Base-by-base conservation (phyloP, 441 rosid species). In the Breynia disticha region DNA sequence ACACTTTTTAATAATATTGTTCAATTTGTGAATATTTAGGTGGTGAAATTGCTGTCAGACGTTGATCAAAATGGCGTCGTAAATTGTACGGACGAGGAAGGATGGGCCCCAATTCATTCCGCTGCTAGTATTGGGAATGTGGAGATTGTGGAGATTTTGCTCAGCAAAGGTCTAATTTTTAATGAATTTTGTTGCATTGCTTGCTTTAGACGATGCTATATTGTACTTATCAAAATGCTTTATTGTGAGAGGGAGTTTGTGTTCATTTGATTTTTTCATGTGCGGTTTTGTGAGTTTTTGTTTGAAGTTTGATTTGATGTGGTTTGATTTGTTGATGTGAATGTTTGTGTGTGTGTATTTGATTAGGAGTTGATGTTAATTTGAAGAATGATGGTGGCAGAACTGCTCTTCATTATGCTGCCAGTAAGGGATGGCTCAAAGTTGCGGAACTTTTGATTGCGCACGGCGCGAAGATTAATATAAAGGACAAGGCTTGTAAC, bases 61-160 rank as follows among this genome's bases (percentile, higher is more conserved):
- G 71, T 52, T 48, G 95, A 83, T 62, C 77, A 64, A 16, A 56
- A 52, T 19, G 67, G 51, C 46, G 71, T 79, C 15, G 68, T 83
- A 28, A 82, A 84, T 62, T 54, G 77, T 35, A 71, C 57, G 46
- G 96, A 91, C 70, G 98, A 91, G 55, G 96, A 91, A 81, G 96
- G 98, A 0, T 91, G 96, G 98, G 85, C 83, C 3, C 87, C 94
- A 14, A 46, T 91, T 57, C 98, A 87, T 70, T 91, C 98, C 0
- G 90, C 84, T 8, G 65, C 94, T 12, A 91, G 98, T 75, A 82
- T 74, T 38, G 95, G 95, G 13, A 79, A 81, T 60, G 57, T 57
- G n/a, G 84, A 77, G 66, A 75, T 87, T 47, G 66, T 80, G 65
- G 87, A 79, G 50, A 49, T 76, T 61, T 67, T 87, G 60, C 53